phyloP scores from a whole-genome alignment of 768 basidiomycete genomes.

The Serendipita vermifera region DNA sequence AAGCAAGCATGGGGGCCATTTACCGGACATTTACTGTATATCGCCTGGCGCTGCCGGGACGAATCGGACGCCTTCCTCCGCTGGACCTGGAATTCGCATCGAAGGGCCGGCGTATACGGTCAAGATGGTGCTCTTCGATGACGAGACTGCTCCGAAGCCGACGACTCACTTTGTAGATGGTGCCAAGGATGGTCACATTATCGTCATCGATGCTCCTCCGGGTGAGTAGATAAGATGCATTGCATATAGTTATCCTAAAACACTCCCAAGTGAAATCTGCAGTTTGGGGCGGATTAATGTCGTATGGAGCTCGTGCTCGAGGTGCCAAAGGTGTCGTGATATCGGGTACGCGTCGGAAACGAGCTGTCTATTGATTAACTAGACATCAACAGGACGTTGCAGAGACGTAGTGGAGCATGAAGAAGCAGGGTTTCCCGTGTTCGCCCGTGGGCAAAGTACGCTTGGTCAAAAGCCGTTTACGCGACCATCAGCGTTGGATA shows the following conservation, averaged over 20 bases:
- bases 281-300: conserved; percentile 67
- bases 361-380: not conserved
- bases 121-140: conserved; percentile 52
- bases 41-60: conserved; percentile 33
- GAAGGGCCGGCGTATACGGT: conserved; percentile 84
- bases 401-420: conserved; percentile 74
- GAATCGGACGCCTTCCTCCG: conserved; percentile 14
- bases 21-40: conserved; percentile 61
- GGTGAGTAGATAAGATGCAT: conserved; percentile 28
- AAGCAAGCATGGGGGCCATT: conserved; percentile 53
- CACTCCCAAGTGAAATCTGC: conserved; percentile 63
- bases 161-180: conserved; percentile 73
- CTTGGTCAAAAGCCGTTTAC: conserved; percentile 79
- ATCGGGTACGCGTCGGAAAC: conserved; percentile 12
- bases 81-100: conserved; percentile 28
- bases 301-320: conserved; percentile 51
- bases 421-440: conserved; percentile 60
- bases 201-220: conserved; percentile 63
- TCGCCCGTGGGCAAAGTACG: conserved; percentile 68
- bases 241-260: not conserved
- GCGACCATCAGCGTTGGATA: conserved; percentile 60
- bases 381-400: conserved; percentile 41
- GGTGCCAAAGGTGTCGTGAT: conserved; percentile 64
- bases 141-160: conserved; percentile 49
- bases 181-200: conserved; percentile 46